These are phyloP conservation scores for Aspergillus floridensis DNA, from an alignment of 2,329 filamentous ascomycete genomes.

Conservation along the genomic window DNA sequence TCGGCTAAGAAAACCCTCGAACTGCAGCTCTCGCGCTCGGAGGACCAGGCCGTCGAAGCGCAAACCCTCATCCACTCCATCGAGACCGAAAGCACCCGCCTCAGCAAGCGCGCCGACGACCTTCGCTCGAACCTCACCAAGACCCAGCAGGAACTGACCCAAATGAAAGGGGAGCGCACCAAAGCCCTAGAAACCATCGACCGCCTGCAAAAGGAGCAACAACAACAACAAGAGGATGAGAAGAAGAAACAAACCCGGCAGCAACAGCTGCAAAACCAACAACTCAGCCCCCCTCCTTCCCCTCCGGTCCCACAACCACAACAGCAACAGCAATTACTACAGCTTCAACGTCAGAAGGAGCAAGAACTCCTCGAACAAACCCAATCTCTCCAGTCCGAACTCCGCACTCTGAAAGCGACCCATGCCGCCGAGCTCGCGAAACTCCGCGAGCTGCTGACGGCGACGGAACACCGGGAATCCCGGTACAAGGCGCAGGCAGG, in stretches of 20 bases:
- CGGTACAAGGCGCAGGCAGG: conserved; percentile 33
- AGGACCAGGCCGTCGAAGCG: conserved; percentile 38
- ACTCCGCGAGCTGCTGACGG: conserved; percentile 33
- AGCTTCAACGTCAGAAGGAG: neutral
- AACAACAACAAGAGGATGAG: conserved; percentile 6
- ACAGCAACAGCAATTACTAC: neutral
- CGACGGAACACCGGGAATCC: conserved; percentile 36
- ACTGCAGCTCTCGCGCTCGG: conserved; percentile 35
- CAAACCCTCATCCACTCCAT: conserved; percentile 38
- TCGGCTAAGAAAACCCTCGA: conserved; percentile 32
- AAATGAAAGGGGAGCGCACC: conserved; percentile 32
- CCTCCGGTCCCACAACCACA: conserved; percentile 21
- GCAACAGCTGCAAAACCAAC: conserved; percentile 18
- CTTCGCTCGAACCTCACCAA: conserved; percentile 33
- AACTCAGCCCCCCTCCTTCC: conserved; percentile 31
- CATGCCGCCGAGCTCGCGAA: conserved; percentile 38
- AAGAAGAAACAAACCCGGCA: neutral
- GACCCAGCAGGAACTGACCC: conserved; percentile 30
- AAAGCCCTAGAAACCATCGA: conserved; percentile 31
- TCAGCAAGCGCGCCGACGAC: conserved; percentile 35
- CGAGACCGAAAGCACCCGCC: conserved; percentile 39
- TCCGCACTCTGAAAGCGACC: conserved; percentile 36
- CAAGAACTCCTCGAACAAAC: conserved; percentile 24
- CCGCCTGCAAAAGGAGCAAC: conserved; percentile 28
- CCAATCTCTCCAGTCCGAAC: conserved; percentile 37